Conservation (phyloP, 2,329 filamentous ascomycete genomes). For the Pestalotiopsis fici region DNA sequence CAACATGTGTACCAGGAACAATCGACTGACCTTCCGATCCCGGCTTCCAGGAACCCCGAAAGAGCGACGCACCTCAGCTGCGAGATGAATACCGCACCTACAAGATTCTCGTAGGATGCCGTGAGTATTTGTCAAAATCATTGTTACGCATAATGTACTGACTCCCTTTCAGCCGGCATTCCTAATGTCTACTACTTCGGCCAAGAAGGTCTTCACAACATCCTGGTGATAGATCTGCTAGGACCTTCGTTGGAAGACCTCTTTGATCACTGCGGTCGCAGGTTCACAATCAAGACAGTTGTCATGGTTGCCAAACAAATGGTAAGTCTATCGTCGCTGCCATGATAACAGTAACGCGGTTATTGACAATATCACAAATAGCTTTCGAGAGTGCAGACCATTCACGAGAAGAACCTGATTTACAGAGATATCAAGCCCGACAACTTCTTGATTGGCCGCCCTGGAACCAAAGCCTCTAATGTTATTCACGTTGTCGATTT, state of each 20-base stretch:
- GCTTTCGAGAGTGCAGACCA: constrained; percentile 87
- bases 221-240: constrained; percentile 94
- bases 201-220: constrained; percentile 97
- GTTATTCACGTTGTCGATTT: constrained; percentile 99
- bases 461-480: constrained; percentile 90
- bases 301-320: constrained; percentile 99
- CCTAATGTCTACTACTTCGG: constrained; percentile 99
- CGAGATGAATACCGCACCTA: constrained; percentile 99
- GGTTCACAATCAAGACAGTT: constrained; percentile 96
- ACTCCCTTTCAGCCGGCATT: constrained; percentile 72
- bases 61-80: constrained; percentile 96
- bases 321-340: constrained; percentile 54
- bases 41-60: constrained; percentile 80
- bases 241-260: constrained; percentile 94
- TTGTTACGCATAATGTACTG: constrained; percentile 17
- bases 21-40: background rate
- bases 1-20: background rate
- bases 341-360: background rate
- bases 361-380: constrained; percentile 38
- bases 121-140: constrained; percentile 61
- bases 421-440: constrained; percentile 99
- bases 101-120: constrained; percentile 98
- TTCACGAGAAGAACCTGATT: constrained; percentile 99
- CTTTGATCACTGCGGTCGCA: constrained; percentile 94
- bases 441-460: constrained; percentile 96